Conservation (phyloP, 768 basidiomycete species). For the Porpolomopsis calyptriformis region DNA sequence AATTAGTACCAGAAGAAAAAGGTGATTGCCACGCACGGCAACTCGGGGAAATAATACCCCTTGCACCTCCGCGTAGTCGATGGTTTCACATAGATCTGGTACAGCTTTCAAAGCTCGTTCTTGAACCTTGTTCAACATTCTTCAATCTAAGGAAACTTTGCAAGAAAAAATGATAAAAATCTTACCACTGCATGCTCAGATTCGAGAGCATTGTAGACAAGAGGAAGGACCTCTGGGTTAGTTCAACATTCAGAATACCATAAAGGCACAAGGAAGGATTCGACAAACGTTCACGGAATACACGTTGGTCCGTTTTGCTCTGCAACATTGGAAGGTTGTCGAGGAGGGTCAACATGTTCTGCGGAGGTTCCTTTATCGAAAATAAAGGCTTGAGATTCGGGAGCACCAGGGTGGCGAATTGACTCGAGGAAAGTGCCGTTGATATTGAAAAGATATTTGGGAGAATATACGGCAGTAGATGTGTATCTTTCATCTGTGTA, state of each 20-base stretch:
- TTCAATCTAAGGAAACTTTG: neutral
- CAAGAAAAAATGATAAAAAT: neutral
- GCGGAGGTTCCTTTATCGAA: slow-evolving; percentile 84
- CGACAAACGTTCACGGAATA: slow-evolving; percentile 80
- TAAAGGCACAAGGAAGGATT: neutral
- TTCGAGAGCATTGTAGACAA: slow-evolving; percentile 93
- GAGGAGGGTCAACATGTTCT: slow-evolving; percentile 89
- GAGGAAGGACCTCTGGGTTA: slow-evolving; percentile 78
- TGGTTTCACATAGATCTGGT: slow-evolving; percentile 81
- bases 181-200: slow-evolving; percentile 81
- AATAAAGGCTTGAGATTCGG: slow-evolving; percentile 89
- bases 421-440: slow-evolving; percentile 57
- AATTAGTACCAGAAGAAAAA: neutral
- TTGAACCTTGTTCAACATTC: slow-evolving; percentile 51
- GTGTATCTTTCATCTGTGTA: slow-evolving; percentile 84
- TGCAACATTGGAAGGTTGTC: slow-evolving; percentile 85
- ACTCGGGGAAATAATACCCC: slow-evolving; percentile 84
- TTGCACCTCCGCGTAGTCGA: slow-evolving; percentile 93
- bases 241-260: neutral
- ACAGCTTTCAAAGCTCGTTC: slow-evolving; percentile 79
- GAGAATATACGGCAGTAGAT: slow-evolving; percentile 87
- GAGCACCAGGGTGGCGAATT: slow-evolving; percentile 74
- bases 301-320: slow-evolving; percentile 74
- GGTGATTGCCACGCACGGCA: slow-evolving; percentile 47
- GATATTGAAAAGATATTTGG: slow-evolving; percentile 94